phyloP scores from a whole-genome alignment of 306 rosid species.

The Pachyrhizus erosus region DNA sequence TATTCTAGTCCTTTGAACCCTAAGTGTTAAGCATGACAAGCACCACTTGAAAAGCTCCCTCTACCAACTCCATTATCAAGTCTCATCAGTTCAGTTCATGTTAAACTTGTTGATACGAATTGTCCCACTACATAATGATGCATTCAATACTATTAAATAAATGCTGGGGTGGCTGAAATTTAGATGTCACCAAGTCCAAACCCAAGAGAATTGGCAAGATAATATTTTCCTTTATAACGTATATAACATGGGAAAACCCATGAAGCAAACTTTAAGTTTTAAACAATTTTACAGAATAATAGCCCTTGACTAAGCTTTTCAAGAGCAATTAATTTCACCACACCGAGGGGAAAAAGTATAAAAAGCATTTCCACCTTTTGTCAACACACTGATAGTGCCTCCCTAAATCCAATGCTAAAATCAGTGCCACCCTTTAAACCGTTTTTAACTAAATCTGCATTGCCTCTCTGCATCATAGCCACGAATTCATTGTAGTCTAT shows the following conservation, averaged over 20 bases:
- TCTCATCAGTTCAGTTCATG: conserved; percentile 27
- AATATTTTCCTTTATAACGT: conserved; percentile 30
- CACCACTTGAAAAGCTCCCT: conserved; percentile 29
- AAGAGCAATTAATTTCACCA: conserved; percentile 8
- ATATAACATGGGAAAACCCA: conserved; percentile 14
- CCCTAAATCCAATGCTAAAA: conserved; percentile 67
- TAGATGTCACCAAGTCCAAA: conserved; percentile 29
- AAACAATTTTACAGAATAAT: conserved; percentile 23
- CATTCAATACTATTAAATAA: conserved; percentile 23
- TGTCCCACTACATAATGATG: conserved; percentile 31
- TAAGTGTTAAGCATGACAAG: conserved; percentile 23
- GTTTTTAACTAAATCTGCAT: conserved; percentile 61
- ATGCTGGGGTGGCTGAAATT: conserved; percentile 27
- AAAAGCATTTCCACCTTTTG: neutral
- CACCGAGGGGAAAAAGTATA: neutral
- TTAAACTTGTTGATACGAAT: conserved; percentile 25
- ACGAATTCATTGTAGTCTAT: conserved; percentile 93
- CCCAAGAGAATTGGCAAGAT: conserved; percentile 12
- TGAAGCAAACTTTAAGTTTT: conserved; percentile 17
- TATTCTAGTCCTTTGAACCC: conserved; percentile 40
- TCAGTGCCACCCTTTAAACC: conserved; percentile 49
- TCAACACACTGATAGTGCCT: conserved; percentile 56
- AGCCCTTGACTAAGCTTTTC: neutral
- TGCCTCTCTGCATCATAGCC: conserved; percentile 81
- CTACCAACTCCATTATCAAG: conserved; percentile 36